phyloP scores from a whole-genome alignment of 2,329 filamentous ascomycete species.

The Calycina marina region DNA sequence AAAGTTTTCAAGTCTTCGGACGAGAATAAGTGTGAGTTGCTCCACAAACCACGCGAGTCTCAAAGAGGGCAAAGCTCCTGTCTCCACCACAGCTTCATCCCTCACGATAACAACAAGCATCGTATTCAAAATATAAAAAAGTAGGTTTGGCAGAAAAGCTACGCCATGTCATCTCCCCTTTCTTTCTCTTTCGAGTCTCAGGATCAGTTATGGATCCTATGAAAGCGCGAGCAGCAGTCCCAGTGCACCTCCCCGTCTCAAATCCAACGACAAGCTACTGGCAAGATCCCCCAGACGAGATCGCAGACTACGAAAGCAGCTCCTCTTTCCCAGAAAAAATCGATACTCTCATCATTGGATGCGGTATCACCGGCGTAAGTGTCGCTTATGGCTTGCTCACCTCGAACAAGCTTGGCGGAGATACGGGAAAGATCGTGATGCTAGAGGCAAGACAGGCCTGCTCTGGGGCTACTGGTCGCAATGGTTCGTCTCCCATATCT shows the following conservation, averaged over 20 bases:
- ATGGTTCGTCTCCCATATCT: conserved; percentile 14
- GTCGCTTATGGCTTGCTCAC: conserved; percentile 16
- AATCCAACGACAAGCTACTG: conserved; percentile 23
- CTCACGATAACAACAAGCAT: too few relatives aligned
- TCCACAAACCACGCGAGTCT: too few relatives aligned
- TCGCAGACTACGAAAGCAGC: conserved; percentile 20
- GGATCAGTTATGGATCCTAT: conserved; percentile 4
- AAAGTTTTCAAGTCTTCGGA: too few relatives aligned
- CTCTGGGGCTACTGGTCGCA: conserved; percentile 25
- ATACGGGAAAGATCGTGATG: conserved; percentile 17
- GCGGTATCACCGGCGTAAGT: conserved; percentile 13
- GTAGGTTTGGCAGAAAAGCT: too few relatives aligned
- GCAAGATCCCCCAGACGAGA: conserved; percentile 21
- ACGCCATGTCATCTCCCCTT: background rate
- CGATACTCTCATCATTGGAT: conserved; percentile 13
- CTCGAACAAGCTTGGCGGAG: conserved; percentile 5
- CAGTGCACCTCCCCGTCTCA: conserved; percentile 18
- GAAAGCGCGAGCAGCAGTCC: conserved; percentile 11
- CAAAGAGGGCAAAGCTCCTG: too few relatives aligned
- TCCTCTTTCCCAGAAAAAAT: conserved; percentile 6
- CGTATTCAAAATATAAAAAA: too few relatives aligned
- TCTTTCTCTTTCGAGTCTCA: conserved; percentile 1
- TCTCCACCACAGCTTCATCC: too few relatives aligned
- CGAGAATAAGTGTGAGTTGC: too few relatives aligned
- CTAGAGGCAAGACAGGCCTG: conserved; percentile 24